Evolutionary conservation across 2,329 filamentous ascomycete genomes (phyloP).

Genomic region (Claviceps purpurea): DNA sequence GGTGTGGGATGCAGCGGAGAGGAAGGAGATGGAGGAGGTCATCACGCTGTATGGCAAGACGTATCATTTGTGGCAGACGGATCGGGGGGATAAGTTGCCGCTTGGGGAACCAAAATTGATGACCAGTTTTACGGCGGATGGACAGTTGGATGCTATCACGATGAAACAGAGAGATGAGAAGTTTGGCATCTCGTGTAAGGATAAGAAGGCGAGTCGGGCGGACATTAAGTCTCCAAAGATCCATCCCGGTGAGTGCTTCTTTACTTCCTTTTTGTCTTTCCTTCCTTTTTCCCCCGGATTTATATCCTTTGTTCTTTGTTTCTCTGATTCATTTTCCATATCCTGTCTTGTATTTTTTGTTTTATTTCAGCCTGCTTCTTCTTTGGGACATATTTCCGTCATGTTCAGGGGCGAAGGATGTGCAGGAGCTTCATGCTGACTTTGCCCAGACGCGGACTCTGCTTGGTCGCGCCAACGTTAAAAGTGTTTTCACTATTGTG

Average conservation of each 20-base stretch:
- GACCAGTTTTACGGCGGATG: constrained; percentile 37
- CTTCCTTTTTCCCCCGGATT: neutral
- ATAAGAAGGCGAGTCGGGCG: constrained; percentile 31
- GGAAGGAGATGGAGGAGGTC: constrained; percentile 66
- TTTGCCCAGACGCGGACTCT: neutral
- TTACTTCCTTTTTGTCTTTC: too few species aligned
- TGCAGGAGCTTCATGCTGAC: neutral
- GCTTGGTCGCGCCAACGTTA: neutral
- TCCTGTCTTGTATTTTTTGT: too few species aligned
- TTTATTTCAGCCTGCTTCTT: too few species aligned
- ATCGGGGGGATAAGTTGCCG: constrained; percentile 50
- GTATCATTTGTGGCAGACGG: constrained; percentile 78
- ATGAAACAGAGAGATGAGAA: constrained; percentile 31
- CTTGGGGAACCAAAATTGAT: constrained; percentile 40
- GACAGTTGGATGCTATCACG: constrained; percentile 34
- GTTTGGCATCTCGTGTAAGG: constrained; percentile 30
- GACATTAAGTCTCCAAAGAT: constrained; percentile 27
- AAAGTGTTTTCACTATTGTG: neutral
- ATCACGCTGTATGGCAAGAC: constrained; percentile 68
- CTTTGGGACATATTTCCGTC: too few species aligned
- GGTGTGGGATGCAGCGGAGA: constrained; percentile 66
- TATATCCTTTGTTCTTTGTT: neutral
- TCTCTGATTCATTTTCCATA: too few species aligned
- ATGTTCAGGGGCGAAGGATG: too few species aligned
- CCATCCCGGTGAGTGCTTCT: constrained; percentile 23